Evolutionary conservation across 345 rosid genomes (phyloP).

Genomic region (Geranium brycei): DNA sequence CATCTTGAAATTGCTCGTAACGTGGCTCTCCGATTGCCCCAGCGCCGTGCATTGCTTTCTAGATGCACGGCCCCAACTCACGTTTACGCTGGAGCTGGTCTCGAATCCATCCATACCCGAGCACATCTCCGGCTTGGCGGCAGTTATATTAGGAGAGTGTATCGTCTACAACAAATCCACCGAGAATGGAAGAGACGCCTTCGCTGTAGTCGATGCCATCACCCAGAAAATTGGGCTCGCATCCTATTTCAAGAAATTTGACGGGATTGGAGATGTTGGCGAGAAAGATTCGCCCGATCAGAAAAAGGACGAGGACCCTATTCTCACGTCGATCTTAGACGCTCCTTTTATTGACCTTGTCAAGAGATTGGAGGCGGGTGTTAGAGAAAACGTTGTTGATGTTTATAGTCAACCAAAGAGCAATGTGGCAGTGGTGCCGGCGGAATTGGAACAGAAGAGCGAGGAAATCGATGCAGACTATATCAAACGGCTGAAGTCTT

Average conservation of each 20-base stretch:
- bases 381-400: constrained; percentile 57
- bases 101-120: constrained; percentile 54
- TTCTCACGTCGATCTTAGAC: constrained; percentile 53
- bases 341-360: constrained; percentile 40
- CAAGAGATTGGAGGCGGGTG: constrained; percentile 45
- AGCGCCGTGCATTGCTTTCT: constrained; percentile 76
- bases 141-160: constrained; percentile 77
- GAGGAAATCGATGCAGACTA: constrained; percentile 66
- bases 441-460: constrained; percentile 66
- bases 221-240: constrained; percentile 88
- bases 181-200: constrained; percentile 70
- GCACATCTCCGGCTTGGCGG: constrained; percentile 63
- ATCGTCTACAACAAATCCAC: constrained; percentile 57
- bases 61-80: constrained; percentile 74
- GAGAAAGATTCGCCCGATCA: constrained; percentile 35
- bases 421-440: constrained; percentile 77
- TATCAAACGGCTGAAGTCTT: constrained; percentile 54
- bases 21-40: constrained; percentile 79
- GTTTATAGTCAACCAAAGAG: constrained; percentile 69
- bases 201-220: constrained; percentile 63
- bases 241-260: constrained; percentile 61
- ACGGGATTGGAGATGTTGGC: constrained; percentile 61
- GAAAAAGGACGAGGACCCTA: constrained; percentile 56
- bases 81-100: constrained; percentile 67
- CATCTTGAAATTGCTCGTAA: constrained; percentile 77